Evolutionary conservation across 1,284 basidiomycete genomes (phyloP), one percentile per base, ranked within the genome.

Genomic region (Ganoderma multipileum): DNA sequence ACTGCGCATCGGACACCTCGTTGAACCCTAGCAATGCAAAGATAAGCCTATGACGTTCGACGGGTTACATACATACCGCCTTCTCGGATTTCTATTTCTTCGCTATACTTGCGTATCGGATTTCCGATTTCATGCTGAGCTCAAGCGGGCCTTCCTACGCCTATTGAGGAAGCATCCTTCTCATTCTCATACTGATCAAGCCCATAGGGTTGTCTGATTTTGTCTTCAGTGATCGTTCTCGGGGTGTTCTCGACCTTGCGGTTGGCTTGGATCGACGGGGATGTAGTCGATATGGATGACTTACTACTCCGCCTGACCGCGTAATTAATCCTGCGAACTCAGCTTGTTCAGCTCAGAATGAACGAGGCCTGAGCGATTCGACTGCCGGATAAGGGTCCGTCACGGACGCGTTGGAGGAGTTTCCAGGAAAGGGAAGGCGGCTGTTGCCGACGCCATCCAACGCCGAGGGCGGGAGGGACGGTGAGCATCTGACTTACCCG

Each of bases 401-500:
- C 38, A 14, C 5, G 36, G 9, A 36, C 70, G 68, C 68, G 70
- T 65, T 71, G 70, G 70, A 67, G 47, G 64, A 61, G 57, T 67
- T 71, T 41, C 70, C 66, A 16, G 33, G 68, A 63, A 38, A 18
- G 66, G 70, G 30, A 67, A 44, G 28, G 33, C 68, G 65, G 63
- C 20, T 16, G 60, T 54, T 52, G 65, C 67, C 62, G 65, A 30
- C 38, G 54, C 28, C n/a, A 20, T 65, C 60, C 62, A 65, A 30
- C 38, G 59, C n/a, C 6, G 18, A 39, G 64, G 44, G 44, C 44
- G 64, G 55, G 58, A 66, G 70, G 47, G 58, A 42, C 4, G 23
- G 58, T 28, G 71, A 63, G 28, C 71, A 72, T 63, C 62, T 72
- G 71, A 72, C 68, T 26, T 30, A 59, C 44, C 20, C 65, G 47